These are phyloP conservation scores for Penstemon eatonii DNA, from an alignment of 257 asterid genomes.

Conservation along the genomic window DNA sequence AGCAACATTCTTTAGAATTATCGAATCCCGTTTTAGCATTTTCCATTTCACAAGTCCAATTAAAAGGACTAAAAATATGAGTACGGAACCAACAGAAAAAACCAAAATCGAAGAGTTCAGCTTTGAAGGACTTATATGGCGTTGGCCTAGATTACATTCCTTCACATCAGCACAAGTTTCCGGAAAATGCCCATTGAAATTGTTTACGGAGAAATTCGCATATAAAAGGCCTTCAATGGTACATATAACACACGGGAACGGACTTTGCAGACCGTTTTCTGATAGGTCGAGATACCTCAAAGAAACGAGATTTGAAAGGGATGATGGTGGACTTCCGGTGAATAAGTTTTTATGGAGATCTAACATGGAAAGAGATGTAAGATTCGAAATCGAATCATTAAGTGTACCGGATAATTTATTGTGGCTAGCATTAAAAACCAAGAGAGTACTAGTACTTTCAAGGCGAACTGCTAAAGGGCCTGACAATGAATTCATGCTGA, in stretches of 20 bases:
- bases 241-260: conserved; percentile 72
- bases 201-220: conserved; percentile 67
- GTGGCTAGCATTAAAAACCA: conserved; percentile 62
- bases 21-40: conserved; percentile 28
- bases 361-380: conserved; percentile 54
- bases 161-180: conserved; percentile 40
- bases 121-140: conserved; percentile 15
- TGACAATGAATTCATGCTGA: conserved; percentile 59
- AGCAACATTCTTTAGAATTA: conserved; percentile 21
- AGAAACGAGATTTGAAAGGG: conserved; percentile 55
- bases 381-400: conserved; percentile 46
- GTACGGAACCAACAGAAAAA: conserved; percentile 33
- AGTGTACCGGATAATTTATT: conserved; percentile 52
- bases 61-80: conserved; percentile 37
- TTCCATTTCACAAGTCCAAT: conserved; percentile 44
- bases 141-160: conserved; percentile 38
- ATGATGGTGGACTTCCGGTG: conserved; percentile 49
- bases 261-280: conserved; percentile 47
- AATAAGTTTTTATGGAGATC: conserved; percentile 69
- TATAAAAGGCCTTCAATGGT: conserved; percentile 53
- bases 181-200: conserved; percentile 44
- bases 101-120: conserved; percentile 27
- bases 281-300: conserved; percentile 80
- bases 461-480: conserved; percentile 39
- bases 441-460: conserved; percentile 43